Evolutionary conservation across 2,329 filamentous ascomycete genomes (phyloP).

Genomic region (Falciphora oryzae): DNA sequence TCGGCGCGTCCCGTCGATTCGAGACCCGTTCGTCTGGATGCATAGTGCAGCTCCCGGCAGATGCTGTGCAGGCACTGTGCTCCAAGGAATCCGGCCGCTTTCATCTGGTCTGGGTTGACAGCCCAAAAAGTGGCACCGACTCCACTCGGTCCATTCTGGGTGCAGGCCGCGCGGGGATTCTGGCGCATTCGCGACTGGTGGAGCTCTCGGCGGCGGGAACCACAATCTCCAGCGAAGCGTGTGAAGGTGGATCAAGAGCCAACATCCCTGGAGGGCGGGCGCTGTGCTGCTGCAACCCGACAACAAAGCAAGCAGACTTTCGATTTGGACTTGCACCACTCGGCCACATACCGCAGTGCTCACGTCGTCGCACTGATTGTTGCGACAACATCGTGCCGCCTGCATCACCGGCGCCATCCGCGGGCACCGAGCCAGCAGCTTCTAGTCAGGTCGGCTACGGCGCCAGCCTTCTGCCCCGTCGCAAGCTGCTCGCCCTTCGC

Average conservation of each 20-base stretch:
- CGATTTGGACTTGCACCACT: neutral
- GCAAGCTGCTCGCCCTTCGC: neutral
- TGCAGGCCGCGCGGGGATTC: neutral
- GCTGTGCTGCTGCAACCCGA: neutral
- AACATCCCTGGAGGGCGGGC: neutral
- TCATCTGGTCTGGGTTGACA: too few species aligned
- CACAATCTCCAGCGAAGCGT: neutral
- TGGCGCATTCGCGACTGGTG: neutral
- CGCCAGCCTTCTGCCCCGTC: neutral
- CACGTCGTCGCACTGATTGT: neutral
- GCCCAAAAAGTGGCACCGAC: too few species aligned
- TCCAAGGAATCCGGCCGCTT: neutral
- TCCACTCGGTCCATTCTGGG: too few species aligned
- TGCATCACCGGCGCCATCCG: neutral
- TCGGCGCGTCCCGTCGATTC: neutral
- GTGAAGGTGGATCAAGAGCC: too few species aligned
- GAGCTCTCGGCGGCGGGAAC: neutral
- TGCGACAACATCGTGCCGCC: neutral
- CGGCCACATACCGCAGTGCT: too few species aligned
- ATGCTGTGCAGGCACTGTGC: neutral
- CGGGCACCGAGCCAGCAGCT: neutral
- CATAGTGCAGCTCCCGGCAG: neutral
- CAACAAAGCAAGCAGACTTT: neutral
- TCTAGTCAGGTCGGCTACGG: neutral
- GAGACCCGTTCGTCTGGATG: neutral